A percentile compares a stretch with the other conserved stretches of the same genome.
These are phyloP conservation scores for Maudiozyma pseudohumilis DNA, from an alignment of 805 yeast genomes.

Conservation along the genomic window DNA sequence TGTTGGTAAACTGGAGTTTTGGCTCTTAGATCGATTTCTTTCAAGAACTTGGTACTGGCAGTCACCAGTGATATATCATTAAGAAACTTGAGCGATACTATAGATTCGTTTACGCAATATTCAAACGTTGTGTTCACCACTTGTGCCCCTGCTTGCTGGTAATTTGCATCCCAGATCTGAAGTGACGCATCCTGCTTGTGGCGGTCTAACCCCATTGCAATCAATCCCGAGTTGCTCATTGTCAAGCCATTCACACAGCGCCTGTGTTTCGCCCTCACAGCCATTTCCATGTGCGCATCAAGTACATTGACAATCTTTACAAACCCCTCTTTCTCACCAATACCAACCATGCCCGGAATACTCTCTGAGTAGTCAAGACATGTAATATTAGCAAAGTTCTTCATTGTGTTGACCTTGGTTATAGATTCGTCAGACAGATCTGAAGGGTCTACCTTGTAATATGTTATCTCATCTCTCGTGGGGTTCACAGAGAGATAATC, in stretches of 20 bases:
- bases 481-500: constrained; percentile 57
- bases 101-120: constrained; percentile 63
- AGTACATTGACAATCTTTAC: constrained; percentile 54
- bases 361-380: constrained; percentile 53
- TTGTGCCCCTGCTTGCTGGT: constrained; percentile 44
- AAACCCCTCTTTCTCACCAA: constrained; percentile 65
- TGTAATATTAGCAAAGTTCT: constrained; percentile 60
- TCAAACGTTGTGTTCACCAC: constrained; percentile 45
- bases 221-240: constrained; percentile 51
- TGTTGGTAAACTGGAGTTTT: constrained; percentile 60
- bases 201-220: constrained; percentile 74
- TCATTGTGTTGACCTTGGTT: constrained; percentile 39
- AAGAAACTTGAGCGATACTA: constrained; percentile 57
- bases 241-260: constrained; percentile 70
- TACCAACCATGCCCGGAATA: constrained; percentile 52
- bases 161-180: constrained; percentile 70
- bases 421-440: constrained; percentile 46
- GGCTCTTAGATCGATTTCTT: constrained; percentile 67
- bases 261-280: constrained; percentile 49
- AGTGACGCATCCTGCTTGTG: constrained; percentile 67
- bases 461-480: constrained; percentile 66
- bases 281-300: constrained; percentile 5
- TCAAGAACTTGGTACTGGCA: constrained; percentile 65
- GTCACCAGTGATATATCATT: constrained; percentile 54
- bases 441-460: constrained; percentile 45